Evolutionary conservation across 2,329 filamentous ascomycete species (phyloP), one percentile per base, ranked within the genome.

Genomic region (Epichloe gansuensis): DNA sequence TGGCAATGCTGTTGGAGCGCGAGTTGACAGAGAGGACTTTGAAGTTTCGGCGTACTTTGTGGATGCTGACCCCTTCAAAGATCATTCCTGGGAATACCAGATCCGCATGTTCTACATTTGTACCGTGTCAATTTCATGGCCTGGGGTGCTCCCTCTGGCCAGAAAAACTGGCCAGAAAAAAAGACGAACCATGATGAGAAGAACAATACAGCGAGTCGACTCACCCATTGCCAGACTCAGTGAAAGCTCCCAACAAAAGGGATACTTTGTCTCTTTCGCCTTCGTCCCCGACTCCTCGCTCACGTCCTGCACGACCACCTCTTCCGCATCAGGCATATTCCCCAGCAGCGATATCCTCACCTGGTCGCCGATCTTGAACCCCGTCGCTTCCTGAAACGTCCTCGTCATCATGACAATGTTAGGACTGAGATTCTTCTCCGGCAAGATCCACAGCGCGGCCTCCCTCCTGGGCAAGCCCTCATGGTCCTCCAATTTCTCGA

Each of bases 401-500:
- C 87, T 83, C 23, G 87, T 83, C 71, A 87, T 80, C 72, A 90
- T 76, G 48, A 86, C 72, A 52, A 88, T 74, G 56, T 83, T 78
- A 57, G 80, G 80, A 61, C 82, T 77, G 58, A 88, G 71, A 60
- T 82, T 81, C 63, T 83, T 76, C 44, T 75, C 73, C 2, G 74
- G 71, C 15, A 75, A 65, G 0, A 71, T 69, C 69, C 74, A 78
- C 1, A 77, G 67, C 34, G 73, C 69, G 5, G 74, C 76, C 58
- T 78, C 72, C 15, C 71, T 67, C 27, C 63, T 61, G 35, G 58
- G 47, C 48, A 60, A 44, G 47, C 41, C 44, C 11, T 51, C 51
- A 3, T 57, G 55, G 47, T 61, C 53, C 5, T 61, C 62, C 0
- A 65, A 47, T 17, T 59, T 64, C 51, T 72, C 71, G 9, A 76